Base-by-base conservation (phyloP, 1,284 basidiomycete genomes). In the Wolfiporia cocos region DNA sequence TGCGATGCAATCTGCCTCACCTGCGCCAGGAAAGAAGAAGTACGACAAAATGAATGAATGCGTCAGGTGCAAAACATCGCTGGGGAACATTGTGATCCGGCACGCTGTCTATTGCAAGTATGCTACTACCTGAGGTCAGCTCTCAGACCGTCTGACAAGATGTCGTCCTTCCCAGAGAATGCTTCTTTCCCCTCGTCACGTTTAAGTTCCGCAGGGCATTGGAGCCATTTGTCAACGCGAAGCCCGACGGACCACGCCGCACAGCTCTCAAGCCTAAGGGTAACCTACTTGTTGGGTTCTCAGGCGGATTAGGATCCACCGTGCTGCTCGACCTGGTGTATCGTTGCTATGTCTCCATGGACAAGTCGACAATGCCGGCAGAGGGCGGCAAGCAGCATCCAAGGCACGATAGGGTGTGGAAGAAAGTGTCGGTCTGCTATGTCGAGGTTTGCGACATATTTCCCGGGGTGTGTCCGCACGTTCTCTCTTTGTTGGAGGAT, bases 61-160 rank as follows among this genome's bases (percentile, higher is more conserved):
- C 51, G 70, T 86, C 15, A 82, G 79, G 52, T 90, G 86, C 62
- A 88, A 86, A 58, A 64, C 62, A 20, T 71, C 69, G 18, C 49
- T 47, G 14, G 86, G 84, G 24, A 84, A 78, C 41, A 65, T 89
- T 29, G 78, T 87, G 32, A 76, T 89, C 44, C 72, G 86, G 33
- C 84, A 89, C 57, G 78, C 82, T 19, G 81, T 86, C 14, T 90
- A 89, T 57, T 90, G 86, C 83, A 87, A 79, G 86, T 86, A 57
- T 55, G 78, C 42, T 42, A 7, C 18, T 26, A 24, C n/a, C 20
- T 43, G 34, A 28, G 45, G 14, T 37, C 38, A 26, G 32, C 33
- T 21, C 30, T 30, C 31, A 34, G 31, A n/a, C n/a, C n/a, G 30
- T 17, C 37, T 35, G 33, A 21, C 40, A 24, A 41, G 22, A 14